phyloP scores from a whole-genome alignment of 129 eudicot genomes.

The Artemisia annua region DNA sequence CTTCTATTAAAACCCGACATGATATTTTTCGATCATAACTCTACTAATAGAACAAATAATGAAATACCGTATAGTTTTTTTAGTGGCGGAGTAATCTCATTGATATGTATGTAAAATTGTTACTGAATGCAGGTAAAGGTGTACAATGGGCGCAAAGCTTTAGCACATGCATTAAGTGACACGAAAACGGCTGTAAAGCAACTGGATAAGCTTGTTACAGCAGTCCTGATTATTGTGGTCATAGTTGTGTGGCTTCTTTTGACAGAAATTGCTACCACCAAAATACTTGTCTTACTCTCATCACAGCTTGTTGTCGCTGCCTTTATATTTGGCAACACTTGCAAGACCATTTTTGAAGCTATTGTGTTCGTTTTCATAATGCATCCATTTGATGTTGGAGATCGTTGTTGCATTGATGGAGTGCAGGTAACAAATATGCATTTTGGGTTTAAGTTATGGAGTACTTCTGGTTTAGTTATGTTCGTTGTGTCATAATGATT shows the following conservation, averaged over 20 bases:
- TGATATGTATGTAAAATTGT: constrained; percentile 9
- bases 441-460: background rate
- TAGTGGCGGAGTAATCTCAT: background rate
- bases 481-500: constrained; percentile 3
- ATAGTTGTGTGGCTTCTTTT: constrained; percentile 75
- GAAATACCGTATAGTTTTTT: background rate
- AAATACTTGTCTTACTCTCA: constrained; percentile 72
- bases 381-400: constrained; percentile 99
- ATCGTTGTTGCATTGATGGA: constrained; percentile 85
- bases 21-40: constrained; percentile 13
- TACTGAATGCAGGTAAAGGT: constrained; percentile 71
- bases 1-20: background rate
- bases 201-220: constrained; percentile 63
- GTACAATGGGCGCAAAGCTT: constrained; percentile 71
- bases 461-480: background rate
- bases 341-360: constrained; percentile 92
- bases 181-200: constrained; percentile 89
- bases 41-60: constrained; percentile 10
- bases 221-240: constrained; percentile 47
- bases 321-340: constrained; percentile 88
- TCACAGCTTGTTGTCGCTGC: constrained; percentile 93
- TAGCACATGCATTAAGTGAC: constrained; percentile 80
- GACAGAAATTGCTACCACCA: constrained; percentile 76
- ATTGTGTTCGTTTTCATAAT: constrained; percentile 84
- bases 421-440: constrained; percentile 48